Base-by-base conservation (phyloP, 163 green algal genomes). In the Scenedesmus sp. region DNA sequence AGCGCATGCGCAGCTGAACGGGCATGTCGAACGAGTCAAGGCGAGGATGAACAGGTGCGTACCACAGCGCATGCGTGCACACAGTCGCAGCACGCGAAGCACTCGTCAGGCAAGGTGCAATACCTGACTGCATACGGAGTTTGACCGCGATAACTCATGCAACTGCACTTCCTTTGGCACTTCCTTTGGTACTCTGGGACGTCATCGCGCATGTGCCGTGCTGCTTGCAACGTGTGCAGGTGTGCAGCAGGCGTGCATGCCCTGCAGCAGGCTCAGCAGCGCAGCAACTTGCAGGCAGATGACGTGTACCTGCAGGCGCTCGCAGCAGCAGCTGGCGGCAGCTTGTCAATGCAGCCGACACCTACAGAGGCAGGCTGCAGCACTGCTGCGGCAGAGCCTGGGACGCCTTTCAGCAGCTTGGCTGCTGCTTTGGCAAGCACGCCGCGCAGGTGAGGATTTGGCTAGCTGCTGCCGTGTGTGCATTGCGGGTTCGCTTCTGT, bases 221-320 rank as follows among this genome's bases (percentile, higher is more conserved):
- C 35, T 78, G 44, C 18, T 40, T 61, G 35, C 18, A 70, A 10
- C 42, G 20, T 13, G 2, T 18, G 24, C 76, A 91, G 73, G 86
- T 61, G 33, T n/a, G 33, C 30, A 3, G 76, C 86, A 43, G 46
- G 24, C 15, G 46, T 15, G 3, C 49, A 73, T 6, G 35, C 33
- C 5, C 26, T 85, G 76, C 86, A 81, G 86, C 86, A 85, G 76
- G 44, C 76, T 44, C 73, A 86, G 86, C 73, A 81, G 76, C 86
- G 76, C 76, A 87, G 86, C 59, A 91, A 85, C 76, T 30, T 91
- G 51, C 72, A 85, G 51, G 24, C 49, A 42, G 86, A 86, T n/a
- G 86, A 91, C 76, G 53, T 53, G 3, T 91, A 82, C 86, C 73
- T 86, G 6, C 30, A 65, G 42, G 37, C 72, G n/a, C 26, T 91